These are phyloP conservation scores for Naganishia albida DNA, from an alignment of 1,284 basidiomycete genomes.

Conservation along the genomic window DNA sequence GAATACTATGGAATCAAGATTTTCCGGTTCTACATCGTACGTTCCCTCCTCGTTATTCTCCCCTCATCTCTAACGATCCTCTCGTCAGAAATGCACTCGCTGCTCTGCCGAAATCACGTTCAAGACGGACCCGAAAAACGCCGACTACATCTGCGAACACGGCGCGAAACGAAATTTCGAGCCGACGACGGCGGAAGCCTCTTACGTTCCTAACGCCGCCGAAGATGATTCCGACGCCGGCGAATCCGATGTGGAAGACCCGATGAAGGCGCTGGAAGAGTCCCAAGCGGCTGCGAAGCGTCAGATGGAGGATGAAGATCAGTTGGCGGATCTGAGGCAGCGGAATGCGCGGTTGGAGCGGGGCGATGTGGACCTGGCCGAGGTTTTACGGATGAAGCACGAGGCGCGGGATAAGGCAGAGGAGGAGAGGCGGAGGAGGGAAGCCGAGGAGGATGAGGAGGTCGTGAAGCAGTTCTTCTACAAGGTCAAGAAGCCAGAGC, in stretches of 20 bases:
- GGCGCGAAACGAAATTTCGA: constrained; percentile 94
- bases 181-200: constrained; percentile 41
- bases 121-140: constrained; percentile 99
- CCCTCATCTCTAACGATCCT: constrained; percentile 42
- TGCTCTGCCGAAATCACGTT: constrained; percentile 99
- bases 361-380: constrained; percentile 59
- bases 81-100: constrained; percentile 65
- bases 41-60: constrained; percentile 68
- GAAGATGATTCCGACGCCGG: constrained; percentile 49
- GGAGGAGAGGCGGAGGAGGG: constrained; percentile 57
- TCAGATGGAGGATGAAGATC: constrained; percentile 98
- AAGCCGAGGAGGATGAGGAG: constrained; percentile 89
- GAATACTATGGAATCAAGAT: constrained; percentile 95
- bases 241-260: constrained; percentile 65
- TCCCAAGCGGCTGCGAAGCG: constrained; percentile 86
- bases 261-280: constrained; percentile 92
- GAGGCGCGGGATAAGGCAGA: constrained; percentile 56
- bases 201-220: constrained; percentile 48
- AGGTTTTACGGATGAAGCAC: constrained; percentile 46
- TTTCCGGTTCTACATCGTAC: constrained; percentile 56
- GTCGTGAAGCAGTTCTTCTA: constrained; percentile 83
- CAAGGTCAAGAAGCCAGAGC: constrained; percentile 59
- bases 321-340: constrained; percentile 83
- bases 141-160: constrained; percentile 88
- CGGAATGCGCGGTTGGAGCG: constrained; percentile 89